Evolutionary conservation across 345 rosid species (phyloP).

Genomic region (Lepidium aucheri): DNA sequence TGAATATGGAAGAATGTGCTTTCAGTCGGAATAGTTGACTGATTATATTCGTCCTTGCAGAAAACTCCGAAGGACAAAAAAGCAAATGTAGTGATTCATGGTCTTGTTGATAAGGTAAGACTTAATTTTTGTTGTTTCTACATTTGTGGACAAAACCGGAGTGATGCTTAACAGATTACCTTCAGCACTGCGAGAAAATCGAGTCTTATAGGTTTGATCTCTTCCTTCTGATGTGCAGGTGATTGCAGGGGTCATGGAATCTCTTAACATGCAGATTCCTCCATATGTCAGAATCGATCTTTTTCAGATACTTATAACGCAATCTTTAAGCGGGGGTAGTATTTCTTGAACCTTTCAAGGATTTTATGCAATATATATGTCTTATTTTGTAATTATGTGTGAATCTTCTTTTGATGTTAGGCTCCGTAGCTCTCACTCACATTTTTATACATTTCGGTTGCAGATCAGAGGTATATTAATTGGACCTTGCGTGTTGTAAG

Average conservation of each 20-base stretch:
- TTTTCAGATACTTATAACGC: conserved; percentile 56
- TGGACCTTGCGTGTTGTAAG: conserved; percentile 82
- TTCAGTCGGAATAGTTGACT: neutral
- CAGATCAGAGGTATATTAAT: conserved; percentile 69
- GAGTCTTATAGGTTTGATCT: neutral
- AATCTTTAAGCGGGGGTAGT: conserved; percentile 56
- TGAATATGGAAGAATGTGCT: neutral
- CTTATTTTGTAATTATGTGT: neutral
- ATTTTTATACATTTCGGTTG: conserved; percentile 6
- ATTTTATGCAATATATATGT: neutral
- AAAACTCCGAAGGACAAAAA: conserved; percentile 98
- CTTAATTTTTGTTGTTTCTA: neutral
- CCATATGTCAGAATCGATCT: conserved; percentile 77
- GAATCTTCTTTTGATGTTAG: neutral
- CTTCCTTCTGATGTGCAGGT: conserved; percentile 47
- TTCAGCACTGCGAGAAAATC: neutral
- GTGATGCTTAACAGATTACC: neutral
- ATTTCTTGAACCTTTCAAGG: neutral
- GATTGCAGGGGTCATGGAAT: conserved; percentile 71
- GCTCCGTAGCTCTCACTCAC: conserved; percentile 19
- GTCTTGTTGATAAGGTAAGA: conserved; percentile 85
- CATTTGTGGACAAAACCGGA: neutral
- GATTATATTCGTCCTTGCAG: conserved; percentile 32
- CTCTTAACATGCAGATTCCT: conserved; percentile 59
- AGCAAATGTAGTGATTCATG: conserved; percentile 86